Conservation (phyloP, 2,329 filamentous ascomycete species). For the Claviceps fusiformis region DNA sequence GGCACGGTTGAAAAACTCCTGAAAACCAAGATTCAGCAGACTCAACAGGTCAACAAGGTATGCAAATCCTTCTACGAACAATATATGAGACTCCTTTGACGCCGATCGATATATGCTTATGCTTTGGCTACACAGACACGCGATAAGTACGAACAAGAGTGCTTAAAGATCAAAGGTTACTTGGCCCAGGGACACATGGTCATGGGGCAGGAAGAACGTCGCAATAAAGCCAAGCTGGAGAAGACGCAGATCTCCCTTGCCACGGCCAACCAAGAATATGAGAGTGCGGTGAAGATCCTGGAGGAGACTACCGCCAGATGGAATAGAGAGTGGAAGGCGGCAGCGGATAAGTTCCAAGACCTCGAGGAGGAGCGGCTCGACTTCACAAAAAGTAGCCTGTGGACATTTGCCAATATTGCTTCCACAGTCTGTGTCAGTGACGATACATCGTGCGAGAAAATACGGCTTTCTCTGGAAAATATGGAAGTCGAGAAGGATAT, state of each 20-base stretch:
- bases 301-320: conserved; percentile 91
- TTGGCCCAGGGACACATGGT: conserved; percentile 98
- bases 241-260: conserved; percentile 96
- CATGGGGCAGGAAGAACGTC: conserved; percentile 97
- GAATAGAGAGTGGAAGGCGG: conserved; percentile 97
- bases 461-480: conserved; percentile 80
- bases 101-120: not conserved
- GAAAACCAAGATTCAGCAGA: conserved; percentile 88
- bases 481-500: conserved; percentile 98
- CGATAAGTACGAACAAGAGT: conserved; percentile 94
- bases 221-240: conserved; percentile 96
- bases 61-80: conserved; percentile 8
- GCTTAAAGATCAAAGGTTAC: conserved; percentile 95
- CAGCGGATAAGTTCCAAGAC: conserved; percentile 98
- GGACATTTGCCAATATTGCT: conserved; percentile 94
- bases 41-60: conserved; percentile 80
- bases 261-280: conserved; percentile 83
- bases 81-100: not conserved
- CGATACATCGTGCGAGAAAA: conserved; percentile 91
- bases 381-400: conserved; percentile 94
- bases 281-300: conserved; percentile 78
- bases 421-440: conserved; percentile 97
- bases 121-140: conserved; percentile 45
- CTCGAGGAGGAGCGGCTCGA: conserved; percentile 93
- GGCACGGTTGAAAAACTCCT: conserved; percentile 85